These are phyloP conservation scores for Penicillium canescens DNA, from an alignment of 495 filamentous ascomycete species.

Conservation along the genomic window DNA sequence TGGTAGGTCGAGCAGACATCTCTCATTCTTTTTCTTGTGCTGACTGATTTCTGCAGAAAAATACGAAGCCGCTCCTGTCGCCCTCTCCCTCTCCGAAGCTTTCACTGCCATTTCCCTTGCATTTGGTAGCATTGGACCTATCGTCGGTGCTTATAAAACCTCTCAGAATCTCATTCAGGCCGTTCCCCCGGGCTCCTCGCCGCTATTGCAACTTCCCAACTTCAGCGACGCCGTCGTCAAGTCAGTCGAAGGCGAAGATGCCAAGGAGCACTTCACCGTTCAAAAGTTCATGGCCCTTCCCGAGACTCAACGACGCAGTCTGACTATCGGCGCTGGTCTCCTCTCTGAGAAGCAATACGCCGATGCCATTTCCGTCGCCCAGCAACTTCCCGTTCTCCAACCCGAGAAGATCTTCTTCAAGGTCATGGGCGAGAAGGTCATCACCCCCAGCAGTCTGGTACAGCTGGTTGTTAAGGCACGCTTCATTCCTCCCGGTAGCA, in stretches of 20 bases:
- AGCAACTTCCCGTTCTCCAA: conserved; percentile 76
- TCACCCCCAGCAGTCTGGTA: conserved; percentile 91
- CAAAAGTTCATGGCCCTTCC: conserved; percentile 86
- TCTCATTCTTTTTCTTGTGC: background rate
- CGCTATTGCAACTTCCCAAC: conserved; percentile 88
- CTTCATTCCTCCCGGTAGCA: conserved; percentile 82
- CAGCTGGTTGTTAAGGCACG: conserved; percentile 95
- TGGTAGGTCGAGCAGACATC: conserved; percentile 50
- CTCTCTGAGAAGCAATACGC: conserved; percentile 75
- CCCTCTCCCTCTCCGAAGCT: conserved; percentile 78
- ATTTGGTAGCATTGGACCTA: conserved; percentile 77
- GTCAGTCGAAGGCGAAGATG: conserved; percentile 69
- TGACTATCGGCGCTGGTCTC: conserved; percentile 67
- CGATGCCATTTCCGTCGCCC: conserved; percentile 70
- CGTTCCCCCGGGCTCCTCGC: conserved; percentile 75
- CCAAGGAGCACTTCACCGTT: conserved; percentile 72
- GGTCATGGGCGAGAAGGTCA: conserved; percentile 87
- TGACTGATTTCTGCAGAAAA: conserved; percentile 47
- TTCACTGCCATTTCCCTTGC: conserved; percentile 85
- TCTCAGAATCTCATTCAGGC: conserved; percentile 90
- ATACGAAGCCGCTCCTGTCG: conserved; percentile 81
- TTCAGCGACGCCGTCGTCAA: conserved; percentile 75
- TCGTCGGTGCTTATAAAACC: conserved; percentile 77
- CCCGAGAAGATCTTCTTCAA: conserved; percentile 99
- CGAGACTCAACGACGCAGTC: conserved; percentile 68